phyloP scores from a whole-genome alignment of 345 rosid genomes.

The Noccaea bulbosa region DNA sequence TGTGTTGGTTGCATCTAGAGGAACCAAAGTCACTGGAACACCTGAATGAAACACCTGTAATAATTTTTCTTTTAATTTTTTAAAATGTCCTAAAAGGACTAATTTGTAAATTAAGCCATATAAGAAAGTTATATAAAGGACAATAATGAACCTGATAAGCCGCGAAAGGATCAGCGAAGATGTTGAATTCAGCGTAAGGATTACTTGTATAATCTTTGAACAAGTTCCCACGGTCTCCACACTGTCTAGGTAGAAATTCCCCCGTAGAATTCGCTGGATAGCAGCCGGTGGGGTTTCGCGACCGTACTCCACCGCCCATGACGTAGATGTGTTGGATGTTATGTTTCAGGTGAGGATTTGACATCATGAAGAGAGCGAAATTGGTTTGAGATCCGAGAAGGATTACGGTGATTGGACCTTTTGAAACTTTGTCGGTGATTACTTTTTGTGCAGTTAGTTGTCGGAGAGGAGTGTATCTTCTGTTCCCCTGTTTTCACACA shows the following conservation, averaged over 20 bases:
- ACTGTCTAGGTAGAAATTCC: conserved; percentile 61
- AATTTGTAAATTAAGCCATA: neutral
- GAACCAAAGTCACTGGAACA: conserved; percentile 77
- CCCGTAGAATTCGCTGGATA: conserved; percentile 56
- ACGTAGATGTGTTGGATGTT: conserved; percentile 73
- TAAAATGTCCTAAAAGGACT: neutral
- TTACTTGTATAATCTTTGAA: conserved; percentile 69
- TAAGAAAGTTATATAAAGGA: neutral
- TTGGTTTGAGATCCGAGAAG: conserved; percentile 79
- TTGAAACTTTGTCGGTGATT: conserved; percentile 63
- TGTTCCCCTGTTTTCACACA: conserved; percentile 62
- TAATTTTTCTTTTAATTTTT: neutral
- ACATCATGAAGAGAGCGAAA: conserved; percentile 76
- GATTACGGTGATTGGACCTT: conserved; percentile 67
- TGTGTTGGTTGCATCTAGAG: conserved; percentile 92
- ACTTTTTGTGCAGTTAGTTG: conserved; percentile 87
- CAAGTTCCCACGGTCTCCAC: conserved; percentile 75
- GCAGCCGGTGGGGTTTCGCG: conserved; percentile 65
- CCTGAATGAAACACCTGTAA: conserved; percentile 88
- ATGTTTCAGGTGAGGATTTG: conserved; percentile 69
- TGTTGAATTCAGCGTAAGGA: conserved; percentile 91
- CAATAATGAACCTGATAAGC: conserved; percentile 66
- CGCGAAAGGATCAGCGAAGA: conserved; percentile 86
- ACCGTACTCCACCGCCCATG: conserved; percentile 92
- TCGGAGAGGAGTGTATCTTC: conserved; percentile 72